Base-by-base conservation (phyloP, 371 early-diverging fungal species). In the Cokeromyces recurvatus region DNA sequence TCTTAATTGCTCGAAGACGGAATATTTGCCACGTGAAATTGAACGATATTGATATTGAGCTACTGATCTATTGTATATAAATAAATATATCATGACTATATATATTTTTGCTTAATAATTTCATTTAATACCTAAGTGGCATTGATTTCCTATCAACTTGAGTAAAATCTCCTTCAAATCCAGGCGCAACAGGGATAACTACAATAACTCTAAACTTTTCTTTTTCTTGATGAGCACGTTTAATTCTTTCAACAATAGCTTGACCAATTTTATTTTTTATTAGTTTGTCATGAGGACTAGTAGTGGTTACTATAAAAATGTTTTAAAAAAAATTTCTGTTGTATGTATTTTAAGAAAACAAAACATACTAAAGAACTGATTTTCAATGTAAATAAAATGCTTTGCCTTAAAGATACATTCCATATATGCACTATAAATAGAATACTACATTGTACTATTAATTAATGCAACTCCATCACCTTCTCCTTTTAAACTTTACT, bases 361-460 rank as follows among this genome's bases (percentile, higher is more conserved):
- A 16, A 10, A 53, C 69, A 67, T 70, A 77, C 88, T 85, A 57
- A 95, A 95, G 68, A 95, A 95, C 62, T 96, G 95, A 59, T 96
- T 95, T 61, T 96, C 95, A 47, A 96, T 95, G 64, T 96, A 96
- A 27, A 96, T 81, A 64, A 84, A 93, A 52, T 91, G 87, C 64
- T 91, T 77, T 5, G 95, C 81, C 34, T 77, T 78, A 16, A 61
- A 64, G 36, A 96, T 96, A 48, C 78, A 66, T 38, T 82, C 78
- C 53, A 85, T 58, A 56, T 96, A 95, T 1, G 94, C 95, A 14
- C 74, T 81, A 51, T 86, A 83, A 41, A 96, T 95, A 4, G 89
- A 89, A 52, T 71, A 68, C 77, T 94, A 43, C 17, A n/a, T n/a
- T 16, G 4, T 17, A 24, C 17, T 21, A 10, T 35, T 46, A n/a